These are phyloP conservation scores for Smithsoniella earleae DNA, from an alignment of 163 green algal species.

Conservation along the genomic window DNA sequence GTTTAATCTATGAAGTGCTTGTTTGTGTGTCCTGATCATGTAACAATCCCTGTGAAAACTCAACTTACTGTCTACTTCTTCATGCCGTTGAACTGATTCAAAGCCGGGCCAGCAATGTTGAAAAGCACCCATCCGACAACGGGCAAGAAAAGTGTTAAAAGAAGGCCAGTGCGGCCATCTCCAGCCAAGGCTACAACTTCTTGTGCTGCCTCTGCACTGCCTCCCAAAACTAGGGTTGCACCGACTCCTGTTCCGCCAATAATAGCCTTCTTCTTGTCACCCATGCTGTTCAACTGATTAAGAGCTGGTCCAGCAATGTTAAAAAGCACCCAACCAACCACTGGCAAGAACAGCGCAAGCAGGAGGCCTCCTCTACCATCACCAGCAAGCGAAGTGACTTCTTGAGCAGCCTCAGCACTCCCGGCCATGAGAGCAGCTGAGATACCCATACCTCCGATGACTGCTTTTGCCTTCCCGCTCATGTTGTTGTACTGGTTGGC, in stretches of 20 bases:
- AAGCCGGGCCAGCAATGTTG: conserved; percentile 53
- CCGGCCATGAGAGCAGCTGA: neutral
- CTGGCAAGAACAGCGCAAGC: conserved; percentile 43
- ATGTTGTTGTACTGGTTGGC: conserved; percentile 57
- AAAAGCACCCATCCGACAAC: conserved; percentile 58
- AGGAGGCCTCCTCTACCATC: conserved; percentile 47
- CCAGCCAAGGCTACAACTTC: conserved; percentile 4
- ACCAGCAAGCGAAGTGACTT: neutral
- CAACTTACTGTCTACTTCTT: conserved; percentile 33
- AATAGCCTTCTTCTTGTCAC: conserved; percentile 17
- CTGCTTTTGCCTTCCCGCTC: conserved; percentile 34
- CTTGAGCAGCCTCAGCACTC: conserved; percentile 14
- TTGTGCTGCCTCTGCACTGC: conserved; percentile 10
- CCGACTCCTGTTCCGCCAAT: conserved; percentile 15
- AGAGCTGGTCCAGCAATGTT: conserved; percentile 57
- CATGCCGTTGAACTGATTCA: conserved; percentile 59
- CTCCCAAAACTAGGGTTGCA: neutral
- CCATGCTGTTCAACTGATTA: conserved; percentile 59
- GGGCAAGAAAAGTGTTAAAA: conserved; percentile 45
- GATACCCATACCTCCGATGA: conserved; percentile 2
- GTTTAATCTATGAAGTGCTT: too few relatives aligned
- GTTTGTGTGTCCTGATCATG: neutral
- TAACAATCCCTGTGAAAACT: neutral
- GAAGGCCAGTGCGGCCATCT: conserved; percentile 45
- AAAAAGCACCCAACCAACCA: conserved; percentile 59